phyloP scores from a whole-genome alignment of 1,284 basidiomycete species.

The Pseudozyma tsukubaensis region DNA sequence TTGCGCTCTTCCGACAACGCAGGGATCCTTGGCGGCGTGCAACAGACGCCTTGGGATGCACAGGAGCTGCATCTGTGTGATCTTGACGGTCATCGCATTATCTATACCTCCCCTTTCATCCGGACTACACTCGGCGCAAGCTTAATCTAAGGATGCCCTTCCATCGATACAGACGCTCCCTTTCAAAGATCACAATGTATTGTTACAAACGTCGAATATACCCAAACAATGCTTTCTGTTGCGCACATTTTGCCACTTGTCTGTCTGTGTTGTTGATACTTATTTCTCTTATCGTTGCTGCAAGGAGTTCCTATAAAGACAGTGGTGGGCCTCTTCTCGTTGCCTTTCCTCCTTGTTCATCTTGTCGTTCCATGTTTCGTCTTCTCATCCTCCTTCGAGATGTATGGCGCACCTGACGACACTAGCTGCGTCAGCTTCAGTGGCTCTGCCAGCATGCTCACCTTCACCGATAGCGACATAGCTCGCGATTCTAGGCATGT shows the following conservation, averaged over 20 bases:
- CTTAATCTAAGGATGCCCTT: constrained; percentile 6
- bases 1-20: constrained; percentile 10
- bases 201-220: constrained; percentile 20
- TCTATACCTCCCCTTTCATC: constrained; percentile 37
- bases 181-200: not conserved
- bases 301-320: not conserved
- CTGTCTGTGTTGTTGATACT: not conserved
- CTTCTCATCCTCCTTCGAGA: not conserved
- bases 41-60: constrained; percentile 41
- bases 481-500: constrained; percentile 28
- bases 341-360: not conserved
- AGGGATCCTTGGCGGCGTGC: constrained; percentile 27
- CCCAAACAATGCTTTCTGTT: constrained; percentile 28
- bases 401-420: constrained; percentile 41
- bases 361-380: too few relatives aligned
- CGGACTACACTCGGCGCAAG: constrained; percentile 11
- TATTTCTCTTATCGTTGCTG: not conserved
- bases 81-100: constrained; percentile 45
- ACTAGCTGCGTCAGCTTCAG: constrained; percentile 19
- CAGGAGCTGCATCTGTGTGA: constrained; percentile 50
- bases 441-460: constrained; percentile 2
- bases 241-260: not conserved
- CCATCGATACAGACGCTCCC: too few relatives aligned
- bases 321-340: not conserved
- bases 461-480: constrained; percentile 33